Evolutionary conservation across 345 rosid genomes (phyloP), one percentile per base, ranked within the genome.

Genomic region (Aquilaria malaccensis): DNA sequence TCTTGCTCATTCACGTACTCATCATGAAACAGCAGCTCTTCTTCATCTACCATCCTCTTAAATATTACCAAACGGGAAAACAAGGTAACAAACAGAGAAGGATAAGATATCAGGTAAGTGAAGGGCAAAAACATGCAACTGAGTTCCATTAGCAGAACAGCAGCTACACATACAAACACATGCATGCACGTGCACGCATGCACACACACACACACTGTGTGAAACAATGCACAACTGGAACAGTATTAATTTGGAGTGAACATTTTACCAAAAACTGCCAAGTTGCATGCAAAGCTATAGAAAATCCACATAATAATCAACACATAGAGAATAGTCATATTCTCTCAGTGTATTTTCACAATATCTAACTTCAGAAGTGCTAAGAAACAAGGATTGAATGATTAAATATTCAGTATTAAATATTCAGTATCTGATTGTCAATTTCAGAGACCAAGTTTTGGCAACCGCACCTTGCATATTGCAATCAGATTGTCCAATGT

Each of bases 41-140:
- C 98, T 79, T 89, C 88, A 14, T 93, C 97, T 59, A 93, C 97
- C 97, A 89, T 73, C 68, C 89, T 84, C 98, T 93, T 77, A 61
- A 67, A 33, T 15, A 46, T 60, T 37, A 61, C 41, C 52, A 65
- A 49, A 67, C 50, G 30, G 49, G 33, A 62, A 9, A 37, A 59
- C 7, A 15, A 45, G 30, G 13, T 37, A 4, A 37, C 43, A 37
- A 7, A 37, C 43, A 3, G 43, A 22, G 45, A 29, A 13, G 13
- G 22, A 22, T 22, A 60, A 37, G 33, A 12, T 45, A 59, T 45
- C 31, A 33, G 54, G 11, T 11, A 11, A 6, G 59, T 12, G 50
- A 10, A 32, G 55, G 50, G 30, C 37, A 10, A n/a, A 54, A 43
- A 52, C 58, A 29, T 52, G 41, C 15, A 33, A 33, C 33, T 50